These are phyloP conservation scores for Tylopilus sp. DNA, from an alignment of 768 basidiomycete species.

Conservation along the genomic window DNA sequence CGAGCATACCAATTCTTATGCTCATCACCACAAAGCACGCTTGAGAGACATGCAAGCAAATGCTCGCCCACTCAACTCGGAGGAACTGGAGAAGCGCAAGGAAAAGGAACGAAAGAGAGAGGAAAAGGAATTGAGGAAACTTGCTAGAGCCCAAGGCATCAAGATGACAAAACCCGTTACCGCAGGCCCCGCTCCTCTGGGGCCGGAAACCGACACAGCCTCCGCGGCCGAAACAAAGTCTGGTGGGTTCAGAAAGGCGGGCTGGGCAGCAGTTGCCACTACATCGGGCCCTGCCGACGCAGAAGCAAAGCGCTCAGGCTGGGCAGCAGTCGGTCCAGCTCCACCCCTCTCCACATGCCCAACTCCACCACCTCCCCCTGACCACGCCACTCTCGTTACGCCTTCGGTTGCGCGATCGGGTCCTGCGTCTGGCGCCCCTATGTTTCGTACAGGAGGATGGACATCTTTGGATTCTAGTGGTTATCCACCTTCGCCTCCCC, in stretches of 20 bases:
- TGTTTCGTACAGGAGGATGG: slow-evolving; percentile 64
- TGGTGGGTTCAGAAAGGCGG: slow-evolving; percentile 42
- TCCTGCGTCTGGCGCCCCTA: slow-evolving; percentile 33
- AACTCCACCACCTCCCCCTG: slow-evolving; percentile 8
- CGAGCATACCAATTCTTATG: slow-evolving; percentile 87
- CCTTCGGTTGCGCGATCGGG: slow-evolving; percentile 17
- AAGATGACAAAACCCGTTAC: slow-evolving; percentile 46
- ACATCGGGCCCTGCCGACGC: slow-evolving; percentile 8
- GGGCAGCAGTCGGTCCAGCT: slow-evolving; percentile 13
- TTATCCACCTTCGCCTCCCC: slow-evolving; percentile 23
- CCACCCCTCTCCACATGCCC: slow-evolving; percentile 23
- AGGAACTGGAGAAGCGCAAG: slow-evolving; percentile 69
- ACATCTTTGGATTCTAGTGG: slow-evolving; percentile 57
- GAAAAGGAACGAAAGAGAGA: slow-evolving; percentile 86
- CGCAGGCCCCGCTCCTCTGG: slow-evolving; percentile 14
- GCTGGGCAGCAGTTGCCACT: slow-evolving; percentile 43
- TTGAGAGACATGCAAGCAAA: slow-evolving; percentile 80
- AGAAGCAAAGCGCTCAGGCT: slow-evolving; percentile 11
- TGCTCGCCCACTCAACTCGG: slow-evolving; percentile 59
- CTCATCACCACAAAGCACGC: slow-evolving; percentile 82
- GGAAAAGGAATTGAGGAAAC: slow-evolving; percentile 80
- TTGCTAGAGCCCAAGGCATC: slow-evolving; percentile 79
- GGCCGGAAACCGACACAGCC: slow-evolving; percentile 19
- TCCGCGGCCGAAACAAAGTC: slow-evolving; percentile 14
- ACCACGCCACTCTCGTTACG: slow-evolving; percentile 7